Evolutionary conservation across 495 filamentous ascomycete genomes (phyloP).

Genomic region (Aspergillus coremiiformis): DNA sequence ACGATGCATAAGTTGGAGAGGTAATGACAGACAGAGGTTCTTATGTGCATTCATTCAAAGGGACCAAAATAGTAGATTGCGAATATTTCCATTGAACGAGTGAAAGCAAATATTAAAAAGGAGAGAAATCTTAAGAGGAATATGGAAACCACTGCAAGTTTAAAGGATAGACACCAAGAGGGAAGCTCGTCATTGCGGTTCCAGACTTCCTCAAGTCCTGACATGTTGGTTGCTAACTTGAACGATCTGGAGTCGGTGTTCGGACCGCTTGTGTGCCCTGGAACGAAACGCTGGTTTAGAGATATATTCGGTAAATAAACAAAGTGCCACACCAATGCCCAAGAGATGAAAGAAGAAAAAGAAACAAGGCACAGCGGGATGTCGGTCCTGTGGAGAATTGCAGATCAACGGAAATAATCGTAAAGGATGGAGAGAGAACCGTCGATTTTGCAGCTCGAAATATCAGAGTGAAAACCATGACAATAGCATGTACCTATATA

Average conservation of each 20-base stretch:
- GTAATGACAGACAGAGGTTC: too few species aligned
- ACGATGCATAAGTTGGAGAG: too few species aligned
- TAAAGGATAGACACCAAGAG: not conserved
- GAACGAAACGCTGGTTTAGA: not conserved
- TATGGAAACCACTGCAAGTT: not conserved
- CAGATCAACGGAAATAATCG: not conserved
- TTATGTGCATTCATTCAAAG: slow-evolving; percentile 1
- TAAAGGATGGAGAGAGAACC: not conserved
- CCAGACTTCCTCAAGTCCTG: not conserved
- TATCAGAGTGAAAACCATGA: slow-evolving; percentile 7
- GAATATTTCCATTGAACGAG: slow-evolving; percentile 9
- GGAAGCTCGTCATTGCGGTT: not conserved
- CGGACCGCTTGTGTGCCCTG: not conserved
- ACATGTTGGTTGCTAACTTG: not conserved
- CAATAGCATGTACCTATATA: slow-evolving; percentile 17
- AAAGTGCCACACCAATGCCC: not conserved
- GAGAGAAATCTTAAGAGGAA: slow-evolving; percentile 1
- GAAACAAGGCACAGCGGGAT: not conserved
- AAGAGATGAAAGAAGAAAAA: not conserved
- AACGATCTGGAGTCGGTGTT: not conserved
- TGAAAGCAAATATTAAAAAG: not conserved
- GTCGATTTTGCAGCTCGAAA: not conserved
- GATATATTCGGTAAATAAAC: not conserved
- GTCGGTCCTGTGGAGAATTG: not conserved
- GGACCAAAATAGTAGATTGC: slow-evolving; percentile 2